Evolutionary conservation across 2,329 filamentous ascomycete species (phyloP).

Genomic region (Sclerotinia glacialis): DNA sequence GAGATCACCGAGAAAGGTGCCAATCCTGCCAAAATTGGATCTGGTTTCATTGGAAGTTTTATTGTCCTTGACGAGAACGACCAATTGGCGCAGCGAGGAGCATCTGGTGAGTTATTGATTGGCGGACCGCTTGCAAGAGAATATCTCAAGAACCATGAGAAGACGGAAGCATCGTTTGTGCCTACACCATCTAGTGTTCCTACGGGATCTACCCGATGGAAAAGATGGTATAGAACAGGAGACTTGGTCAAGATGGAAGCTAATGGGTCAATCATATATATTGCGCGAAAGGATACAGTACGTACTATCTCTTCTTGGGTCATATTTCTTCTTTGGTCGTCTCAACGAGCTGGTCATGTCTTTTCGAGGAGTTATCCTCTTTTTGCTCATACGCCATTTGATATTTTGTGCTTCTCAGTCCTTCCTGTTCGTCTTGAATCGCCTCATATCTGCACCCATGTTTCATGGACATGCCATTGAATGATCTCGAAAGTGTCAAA

Average conservation of each 20-base stretch:
- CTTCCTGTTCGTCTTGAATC: background rate
- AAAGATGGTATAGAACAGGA: slow-evolving; percentile 57
- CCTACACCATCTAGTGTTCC: slow-evolving; percentile 49
- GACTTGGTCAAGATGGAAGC: slow-evolving; percentile 55
- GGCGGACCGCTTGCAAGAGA: slow-evolving; percentile 43
- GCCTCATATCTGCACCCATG: background rate
- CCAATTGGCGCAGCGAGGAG: slow-evolving; percentile 36
- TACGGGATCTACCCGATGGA: slow-evolving; percentile 38
- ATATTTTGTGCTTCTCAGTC: background rate
- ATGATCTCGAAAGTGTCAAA: background rate
- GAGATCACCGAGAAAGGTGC: background rate
- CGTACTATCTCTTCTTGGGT: background rate
- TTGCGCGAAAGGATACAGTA: slow-evolving; percentile 59
- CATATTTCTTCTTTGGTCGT: background rate
- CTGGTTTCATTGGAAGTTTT: slow-evolving; percentile 12
- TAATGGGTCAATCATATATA: slow-evolving; percentile 51
- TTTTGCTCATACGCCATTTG: too few species aligned
- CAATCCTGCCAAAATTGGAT: background rate
- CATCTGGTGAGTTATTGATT: slow-evolving; percentile 43
- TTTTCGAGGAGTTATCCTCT: background rate
- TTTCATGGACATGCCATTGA: background rate
- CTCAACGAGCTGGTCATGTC: background rate
- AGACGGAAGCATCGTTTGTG: slow-evolving; percentile 41
- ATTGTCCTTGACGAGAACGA: slow-evolving; percentile 25
- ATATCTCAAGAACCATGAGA: slow-evolving; percentile 43